Evolutionary conservation across 176 grass and related monocot species (phyloP), one percentile per base, ranked within the genome.

Genomic region (Aegilops umbellulata): DNA sequence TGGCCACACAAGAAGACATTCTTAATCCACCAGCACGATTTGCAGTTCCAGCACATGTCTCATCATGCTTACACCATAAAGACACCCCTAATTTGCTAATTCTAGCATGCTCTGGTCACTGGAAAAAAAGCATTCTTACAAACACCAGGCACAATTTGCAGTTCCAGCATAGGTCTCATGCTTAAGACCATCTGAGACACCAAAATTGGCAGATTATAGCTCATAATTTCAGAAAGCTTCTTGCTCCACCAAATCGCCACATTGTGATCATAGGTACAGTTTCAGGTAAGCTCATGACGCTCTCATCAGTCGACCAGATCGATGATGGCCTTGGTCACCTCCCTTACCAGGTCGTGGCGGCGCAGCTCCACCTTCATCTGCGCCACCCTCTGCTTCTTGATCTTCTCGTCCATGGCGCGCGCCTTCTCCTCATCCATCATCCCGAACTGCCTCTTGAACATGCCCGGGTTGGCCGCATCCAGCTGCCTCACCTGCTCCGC

Each of bases 401-500:
- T 46, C 89, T 86, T 92, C 32, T 19, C 24, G n/a, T 97, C 82
- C 69, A 97, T 55, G 0, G 8, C 3, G 2, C 23, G 77, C 15
- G 89, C 94, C 84, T 92, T 92, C 6, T 61, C 32, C 2, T 88
- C 74, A 0, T 81, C 69, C 5, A 97, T 39, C 84, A 69, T 79
- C 39, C 39, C 73, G 4, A 94, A 82, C 10, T 84, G 75, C 34
- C 85, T 80, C 80, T 94, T 94, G 69, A 91, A 83, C 11, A 84
- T 13, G 6, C 84, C 86, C 0, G 26, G 36, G 16, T 60, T 12
- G 3, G 27, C 41, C 51, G 44, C 62, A 44, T 87, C 68, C 46
- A 91, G 24, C 47, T 29, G 34, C 26, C 2, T 77, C 9, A 94
- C 60, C 65, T 83, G 87, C 65, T 91, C 91, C 2, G 64, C 71